phyloP scores from a whole-genome alignment of 2,329 filamentous ascomycete genomes.

The Cladosporium oxysporum region DNA sequence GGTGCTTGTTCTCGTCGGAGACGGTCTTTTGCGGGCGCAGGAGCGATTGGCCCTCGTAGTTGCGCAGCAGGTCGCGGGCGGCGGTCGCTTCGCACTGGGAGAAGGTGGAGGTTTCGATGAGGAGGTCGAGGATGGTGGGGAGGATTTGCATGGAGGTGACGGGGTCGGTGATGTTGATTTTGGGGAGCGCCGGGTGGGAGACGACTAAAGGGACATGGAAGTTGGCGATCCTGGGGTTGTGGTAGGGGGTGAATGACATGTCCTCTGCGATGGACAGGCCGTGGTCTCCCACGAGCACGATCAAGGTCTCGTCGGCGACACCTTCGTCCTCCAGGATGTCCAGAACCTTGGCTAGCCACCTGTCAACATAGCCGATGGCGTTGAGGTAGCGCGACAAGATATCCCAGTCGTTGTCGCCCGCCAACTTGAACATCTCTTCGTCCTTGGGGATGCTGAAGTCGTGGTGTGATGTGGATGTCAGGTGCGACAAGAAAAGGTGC shows the following conservation, averaged over 20 bases:
- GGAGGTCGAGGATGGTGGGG: constrained; percentile 49
- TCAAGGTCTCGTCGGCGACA: constrained; percentile 48
- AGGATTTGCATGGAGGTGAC: constrained; percentile 48
- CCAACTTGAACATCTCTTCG: constrained; percentile 7
- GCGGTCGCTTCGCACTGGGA: constrained; percentile 35
- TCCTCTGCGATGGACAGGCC: constrained; percentile 45
- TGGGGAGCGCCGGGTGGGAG: constrained; percentile 47
- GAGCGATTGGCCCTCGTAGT: constrained; percentile 52
- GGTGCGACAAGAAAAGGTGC: constrained; percentile 41
- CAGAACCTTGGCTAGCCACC: constrained; percentile 44
- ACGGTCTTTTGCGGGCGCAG: constrained; percentile 35
- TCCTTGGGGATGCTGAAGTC: constrained; percentile 43
- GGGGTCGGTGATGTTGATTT: constrained; percentile 43
- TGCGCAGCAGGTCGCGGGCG: constrained; percentile 44
- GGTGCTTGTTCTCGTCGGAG: constrained; percentile 19
- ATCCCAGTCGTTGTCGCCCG: constrained; percentile 20
- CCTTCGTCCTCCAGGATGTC: constrained; percentile 46
- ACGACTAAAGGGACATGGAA: constrained; percentile 48
- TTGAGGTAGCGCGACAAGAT: constrained; percentile 46
- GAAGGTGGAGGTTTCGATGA: constrained; percentile 45
- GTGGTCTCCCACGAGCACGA: constrained; percentile 50
- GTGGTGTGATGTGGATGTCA: constrained; percentile 46
- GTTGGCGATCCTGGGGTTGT: constrained; percentile 49
- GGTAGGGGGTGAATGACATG: constrained; percentile 41
- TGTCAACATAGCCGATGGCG: constrained; percentile 43